Evolutionary conservation across 371 early-diverging fungal species (phyloP).

Genomic region (Haplosporangium sp.): DNA sequence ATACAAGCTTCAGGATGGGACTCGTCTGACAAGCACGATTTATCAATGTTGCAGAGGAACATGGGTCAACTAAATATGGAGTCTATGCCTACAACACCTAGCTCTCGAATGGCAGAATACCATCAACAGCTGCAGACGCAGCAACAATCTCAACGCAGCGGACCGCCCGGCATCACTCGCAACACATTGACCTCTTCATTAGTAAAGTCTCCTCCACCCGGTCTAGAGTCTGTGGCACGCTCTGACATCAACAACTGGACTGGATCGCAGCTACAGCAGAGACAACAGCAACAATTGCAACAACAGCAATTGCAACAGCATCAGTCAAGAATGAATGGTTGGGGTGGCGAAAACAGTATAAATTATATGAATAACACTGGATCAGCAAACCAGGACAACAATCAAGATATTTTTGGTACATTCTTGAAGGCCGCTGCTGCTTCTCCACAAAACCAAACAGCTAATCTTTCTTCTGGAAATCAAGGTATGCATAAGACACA

Average conservation of each 20-base stretch:
- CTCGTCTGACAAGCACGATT: slow-evolving; percentile 22
- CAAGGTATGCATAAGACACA: slow-evolving; percentile 12
- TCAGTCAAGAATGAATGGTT: slow-evolving; percentile 28
- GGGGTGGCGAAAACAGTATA: slow-evolving; percentile 17
- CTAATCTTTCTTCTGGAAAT: slow-evolving; percentile 1
- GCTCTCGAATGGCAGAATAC: slow-evolving; percentile 56
- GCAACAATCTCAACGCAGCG: slow-evolving; percentile 51
- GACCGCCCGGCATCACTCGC: slow-evolving; percentile 47
- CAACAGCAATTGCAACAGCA: slow-evolving; percentile 47
- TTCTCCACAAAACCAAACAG: slow-evolving; percentile 15
- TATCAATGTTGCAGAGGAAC: slow-evolving; percentile 14
- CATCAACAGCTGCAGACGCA: slow-evolving; percentile 59
- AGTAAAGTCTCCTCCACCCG: slow-evolving; percentile 50
- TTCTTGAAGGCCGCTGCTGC: slow-evolving; percentile 77
- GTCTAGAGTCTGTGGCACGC: slow-evolving; percentile 34
- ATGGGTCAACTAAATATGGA: slow-evolving; percentile 48
- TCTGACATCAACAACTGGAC: slow-evolving; percentile 30
- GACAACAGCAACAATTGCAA: slow-evolving; percentile 52
- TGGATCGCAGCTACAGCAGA: slow-evolving; percentile 31
- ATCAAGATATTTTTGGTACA: slow-evolving; percentile 76
- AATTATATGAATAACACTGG: slow-evolving; percentile 8
- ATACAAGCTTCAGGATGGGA: slow-evolving; percentile 20
- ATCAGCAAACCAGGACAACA: slow-evolving; percentile 22
- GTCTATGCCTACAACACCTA: slow-evolving; percentile 32
- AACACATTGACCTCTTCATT: slow-evolving; percentile 22